phyloP scores from a whole-genome alignment of 768 basidiomycete genomes.

The Lyophyllum decastes region DNA sequence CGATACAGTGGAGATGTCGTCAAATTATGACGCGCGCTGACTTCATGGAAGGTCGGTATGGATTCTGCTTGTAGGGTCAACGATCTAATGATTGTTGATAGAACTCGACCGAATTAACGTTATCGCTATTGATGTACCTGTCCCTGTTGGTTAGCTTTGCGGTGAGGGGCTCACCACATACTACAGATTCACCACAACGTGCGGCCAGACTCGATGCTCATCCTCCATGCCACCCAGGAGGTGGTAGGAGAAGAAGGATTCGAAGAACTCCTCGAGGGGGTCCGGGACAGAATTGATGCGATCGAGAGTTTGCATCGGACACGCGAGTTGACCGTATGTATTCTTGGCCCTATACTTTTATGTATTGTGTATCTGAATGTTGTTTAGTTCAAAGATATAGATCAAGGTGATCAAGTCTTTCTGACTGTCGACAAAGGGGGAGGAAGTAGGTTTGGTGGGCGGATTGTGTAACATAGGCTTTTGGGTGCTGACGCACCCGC shows the following conservation, averaged over 20 bases:
- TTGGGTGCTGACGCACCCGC: not conserved
- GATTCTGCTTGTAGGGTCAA: not conserved
- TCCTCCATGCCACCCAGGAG: constrained; percentile 70
- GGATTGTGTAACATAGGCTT: constrained; percentile 6
- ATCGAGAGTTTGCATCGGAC: constrained; percentile 86
- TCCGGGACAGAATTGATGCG: constrained; percentile 78
- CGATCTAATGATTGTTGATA: constrained; percentile 18
- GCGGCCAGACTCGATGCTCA: constrained; percentile 77
- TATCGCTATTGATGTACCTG: constrained; percentile 74
- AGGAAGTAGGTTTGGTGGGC: constrained; percentile 15
- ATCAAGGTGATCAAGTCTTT: constrained; percentile 47
- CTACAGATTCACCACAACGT: constrained; percentile 70
- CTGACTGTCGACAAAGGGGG: constrained; percentile 63
- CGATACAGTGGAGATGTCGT: constrained; percentile 59
- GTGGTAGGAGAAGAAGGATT: constrained; percentile 78
- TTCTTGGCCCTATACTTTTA: not conserved
- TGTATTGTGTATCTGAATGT: constrained; percentile 20
- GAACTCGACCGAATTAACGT: constrained; percentile 72
- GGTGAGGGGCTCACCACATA: constrained; percentile 8
- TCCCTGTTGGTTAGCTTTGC: not conserved
- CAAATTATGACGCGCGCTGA: constrained; percentile 86
- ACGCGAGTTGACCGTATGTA: constrained; percentile 66
- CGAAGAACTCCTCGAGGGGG: constrained; percentile 72
- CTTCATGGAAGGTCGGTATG: constrained; percentile 67
- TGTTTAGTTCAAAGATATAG: constrained; percentile 49